Conservation (phyloP, 2,329 filamentous ascomycete species). For the Capronia epimyces region DNA sequence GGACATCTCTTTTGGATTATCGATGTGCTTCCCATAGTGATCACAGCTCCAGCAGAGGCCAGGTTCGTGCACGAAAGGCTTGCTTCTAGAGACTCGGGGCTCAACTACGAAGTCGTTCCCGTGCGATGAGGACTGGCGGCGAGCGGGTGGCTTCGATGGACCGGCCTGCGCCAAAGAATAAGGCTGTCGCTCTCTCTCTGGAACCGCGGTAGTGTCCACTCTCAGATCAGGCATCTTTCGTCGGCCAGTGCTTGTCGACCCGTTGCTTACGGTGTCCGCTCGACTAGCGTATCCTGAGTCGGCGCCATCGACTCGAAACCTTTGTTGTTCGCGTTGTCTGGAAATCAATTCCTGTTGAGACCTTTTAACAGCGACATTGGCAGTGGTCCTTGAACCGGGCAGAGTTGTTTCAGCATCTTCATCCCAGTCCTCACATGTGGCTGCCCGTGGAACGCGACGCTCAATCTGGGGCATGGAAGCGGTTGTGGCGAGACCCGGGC, state of each 20-base stretch:
- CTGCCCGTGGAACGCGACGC: conserved; percentile 36
- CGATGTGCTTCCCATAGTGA: conserved; percentile 33
- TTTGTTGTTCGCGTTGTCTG: conserved; percentile 18
- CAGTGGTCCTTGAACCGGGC: conserved; percentile 45
- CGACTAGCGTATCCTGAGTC: conserved; percentile 60
- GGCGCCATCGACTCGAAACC: conserved; percentile 49
- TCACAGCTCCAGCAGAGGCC: conserved; percentile 37
- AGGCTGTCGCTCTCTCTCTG: conserved; percentile 25
- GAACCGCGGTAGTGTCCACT: conserved; percentile 33
- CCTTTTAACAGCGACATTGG: conserved; percentile 48
- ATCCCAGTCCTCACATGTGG: conserved; percentile 47
- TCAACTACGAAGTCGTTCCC: conserved; percentile 13
- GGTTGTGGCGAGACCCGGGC: conserved; percentile 1
- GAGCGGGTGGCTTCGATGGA: conserved; percentile 4
- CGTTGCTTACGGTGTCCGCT: conserved; percentile 50
- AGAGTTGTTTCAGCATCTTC: conserved; percentile 41
- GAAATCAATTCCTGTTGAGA: conserved; percentile 39
- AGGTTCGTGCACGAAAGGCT: conserved; percentile 30
- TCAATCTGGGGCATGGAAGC: conserved; percentile 25
- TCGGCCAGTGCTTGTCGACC: conserved; percentile 46
- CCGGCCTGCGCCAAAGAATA: conserved; percentile 11
- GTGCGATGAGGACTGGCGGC: conserved; percentile 15
- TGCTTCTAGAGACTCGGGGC: conserved; percentile 7
- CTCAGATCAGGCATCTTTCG: conserved; percentile 38
- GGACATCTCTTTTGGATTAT: conserved; percentile 10